A percentile compares a stretch with the other conserved stretches of the same genome.
phyloP scores from a whole-genome alignment of 2,329 filamentous ascomycete species.

The Fusarium piperis region DNA sequence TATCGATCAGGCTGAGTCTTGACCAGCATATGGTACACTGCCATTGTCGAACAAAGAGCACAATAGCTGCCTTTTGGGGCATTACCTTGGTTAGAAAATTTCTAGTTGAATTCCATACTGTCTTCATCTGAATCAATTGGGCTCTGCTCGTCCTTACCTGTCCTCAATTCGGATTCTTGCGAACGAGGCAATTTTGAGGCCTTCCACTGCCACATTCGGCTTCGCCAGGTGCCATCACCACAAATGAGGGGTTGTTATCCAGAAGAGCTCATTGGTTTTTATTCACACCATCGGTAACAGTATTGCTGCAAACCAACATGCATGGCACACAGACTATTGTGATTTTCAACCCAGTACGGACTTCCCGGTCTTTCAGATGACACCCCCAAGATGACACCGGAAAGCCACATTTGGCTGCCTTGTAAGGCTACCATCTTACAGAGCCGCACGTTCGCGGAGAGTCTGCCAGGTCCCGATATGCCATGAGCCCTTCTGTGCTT shows the following conservation, averaged over 20 bases:
- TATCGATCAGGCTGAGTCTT: neutral
- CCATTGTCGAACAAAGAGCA: neutral
- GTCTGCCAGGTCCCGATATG: neutral
- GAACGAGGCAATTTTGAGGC: neutral
- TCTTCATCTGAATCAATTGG: neutral
- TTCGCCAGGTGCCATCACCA: neutral
- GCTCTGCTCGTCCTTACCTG: neutral
- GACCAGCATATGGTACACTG: neutral
- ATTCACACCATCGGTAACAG: neutral
- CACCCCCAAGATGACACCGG: neutral
- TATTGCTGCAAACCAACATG: neutral
- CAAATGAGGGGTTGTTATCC: neutral
- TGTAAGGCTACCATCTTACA: neutral
- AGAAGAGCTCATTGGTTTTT: neutral
- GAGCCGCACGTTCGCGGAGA: conserved; percentile 1
- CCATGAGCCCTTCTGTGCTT: neutral
- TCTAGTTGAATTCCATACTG: neutral
- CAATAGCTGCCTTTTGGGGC: neutral
- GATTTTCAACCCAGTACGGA: neutral
- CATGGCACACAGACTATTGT: neutral
- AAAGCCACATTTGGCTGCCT: neutral
- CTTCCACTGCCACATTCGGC: neutral
- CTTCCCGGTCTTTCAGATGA: neutral
- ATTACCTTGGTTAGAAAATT: neutral
- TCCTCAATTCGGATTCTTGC: neutral